Percentiles rank a stretch among this genome's conserved stretches.
phyloP scores from a whole-genome alignment of 108 stramenopile genomes.

The Ochromonas danica region DNA sequence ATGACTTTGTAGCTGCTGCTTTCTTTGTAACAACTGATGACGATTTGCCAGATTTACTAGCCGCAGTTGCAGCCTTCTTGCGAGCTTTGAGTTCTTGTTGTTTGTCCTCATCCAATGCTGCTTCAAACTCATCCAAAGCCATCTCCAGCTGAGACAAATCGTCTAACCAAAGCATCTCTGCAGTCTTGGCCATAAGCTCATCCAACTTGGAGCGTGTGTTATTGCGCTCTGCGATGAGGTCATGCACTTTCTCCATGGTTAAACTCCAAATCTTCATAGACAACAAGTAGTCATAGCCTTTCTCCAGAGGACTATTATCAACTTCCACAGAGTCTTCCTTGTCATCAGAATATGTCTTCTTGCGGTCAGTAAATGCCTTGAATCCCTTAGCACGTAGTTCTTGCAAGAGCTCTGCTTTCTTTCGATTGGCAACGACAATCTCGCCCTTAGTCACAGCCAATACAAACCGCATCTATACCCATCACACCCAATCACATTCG shows the following conservation, averaged over 20 bases:
- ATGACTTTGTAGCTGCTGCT: neutral
- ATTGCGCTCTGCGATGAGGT: conserved; percentile 74
- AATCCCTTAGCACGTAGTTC: conserved; percentile 79
- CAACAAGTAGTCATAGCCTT: conserved; percentile 96
- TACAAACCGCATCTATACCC: conserved; percentile 82
- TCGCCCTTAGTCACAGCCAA: conserved; percentile 84
- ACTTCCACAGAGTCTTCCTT: conserved; percentile 47
- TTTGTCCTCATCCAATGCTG: conserved; percentile 62
- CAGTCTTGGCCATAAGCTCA: conserved; percentile 70
- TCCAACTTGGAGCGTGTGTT: conserved; percentile 75
- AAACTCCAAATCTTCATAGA: conserved; percentile 97
- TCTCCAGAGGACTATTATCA: conserved; percentile 53
- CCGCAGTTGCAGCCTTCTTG: conserved; percentile 52
- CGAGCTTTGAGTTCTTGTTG: conserved; percentile 52
- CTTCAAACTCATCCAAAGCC: conserved; percentile 67
- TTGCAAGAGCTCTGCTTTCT: conserved; percentile 75
- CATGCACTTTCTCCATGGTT: conserved; percentile 88
- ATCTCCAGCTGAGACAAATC: conserved; percentile 90
- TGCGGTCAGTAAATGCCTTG: conserved; percentile 61
- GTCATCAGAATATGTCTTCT: conserved; percentile 50
- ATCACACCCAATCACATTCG: no score
- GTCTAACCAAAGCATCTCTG: conserved; percentile 78
- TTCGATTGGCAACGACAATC: conserved; percentile 84
- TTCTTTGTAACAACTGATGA: conserved; percentile 37
- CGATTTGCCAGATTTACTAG: conserved; percentile 48